Conservation (phyloP, 2,329 filamentous ascomycete genomes). For the Colletotrichum chrysophilum region DNA sequence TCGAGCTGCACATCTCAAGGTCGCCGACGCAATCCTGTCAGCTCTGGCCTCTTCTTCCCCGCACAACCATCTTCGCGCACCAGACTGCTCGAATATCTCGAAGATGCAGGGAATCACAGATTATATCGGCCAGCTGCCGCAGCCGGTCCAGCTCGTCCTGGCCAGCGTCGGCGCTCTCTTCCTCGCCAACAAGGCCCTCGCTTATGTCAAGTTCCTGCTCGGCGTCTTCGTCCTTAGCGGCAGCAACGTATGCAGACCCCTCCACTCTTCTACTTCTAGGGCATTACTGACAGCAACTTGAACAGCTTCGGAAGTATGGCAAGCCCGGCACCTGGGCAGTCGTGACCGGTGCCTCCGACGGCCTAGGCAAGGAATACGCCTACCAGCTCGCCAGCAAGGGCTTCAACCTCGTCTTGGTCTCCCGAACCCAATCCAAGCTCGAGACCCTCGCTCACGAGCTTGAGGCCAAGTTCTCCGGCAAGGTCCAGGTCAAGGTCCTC, state of each 20-base stretch:
- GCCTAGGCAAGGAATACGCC: constrained; percentile 95
- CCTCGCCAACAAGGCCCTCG: constrained; percentile 60
- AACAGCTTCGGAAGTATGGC: constrained; percentile 85
- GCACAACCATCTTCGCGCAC: background rate
- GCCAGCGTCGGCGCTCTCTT: constrained; percentile 64
- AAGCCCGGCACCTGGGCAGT: constrained; percentile 93
- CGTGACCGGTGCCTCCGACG: constrained; percentile 93
- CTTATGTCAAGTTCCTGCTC: constrained; percentile 65
- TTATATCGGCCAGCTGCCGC: constrained; percentile 45
- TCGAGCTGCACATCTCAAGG: background rate
- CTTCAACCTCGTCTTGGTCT: constrained; percentile 94
- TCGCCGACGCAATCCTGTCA: background rate
- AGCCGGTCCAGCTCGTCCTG: constrained; percentile 49
- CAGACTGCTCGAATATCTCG: background rate
- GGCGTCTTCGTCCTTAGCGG: constrained; percentile 73
- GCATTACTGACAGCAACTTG: constrained; percentile 20
- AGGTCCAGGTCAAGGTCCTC: constrained; percentile 75
- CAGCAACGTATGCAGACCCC: constrained; percentile 55
- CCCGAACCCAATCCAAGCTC: constrained; percentile 93
- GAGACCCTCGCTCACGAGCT: constrained; percentile 79
- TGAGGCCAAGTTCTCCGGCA: constrained; percentile 67
- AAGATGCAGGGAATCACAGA: constrained; percentile 29
- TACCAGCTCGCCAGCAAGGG: constrained; percentile 87
- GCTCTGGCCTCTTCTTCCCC: background rate
- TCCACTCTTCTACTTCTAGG: background rate